phyloP scores from a whole-genome alignment of 257 asterid species.

The Nicotiana noctiflora region DNA sequence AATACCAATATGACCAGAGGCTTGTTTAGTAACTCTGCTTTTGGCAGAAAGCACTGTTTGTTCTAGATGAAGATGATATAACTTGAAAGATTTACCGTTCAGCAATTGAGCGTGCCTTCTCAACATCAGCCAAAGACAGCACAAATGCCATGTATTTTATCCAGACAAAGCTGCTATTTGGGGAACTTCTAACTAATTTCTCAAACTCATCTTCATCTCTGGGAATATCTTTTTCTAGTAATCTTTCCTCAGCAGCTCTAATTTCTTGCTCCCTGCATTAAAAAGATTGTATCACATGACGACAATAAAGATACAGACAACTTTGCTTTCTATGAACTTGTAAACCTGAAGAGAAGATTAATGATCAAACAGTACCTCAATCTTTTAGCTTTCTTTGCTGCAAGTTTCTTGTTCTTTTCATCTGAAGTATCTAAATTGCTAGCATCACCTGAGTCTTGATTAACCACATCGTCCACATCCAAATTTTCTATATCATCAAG shows the following conservation, averaged over 20 bases:
- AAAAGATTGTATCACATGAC: background rate
- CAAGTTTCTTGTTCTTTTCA: conserved; percentile 45
- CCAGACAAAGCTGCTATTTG: conserved; percentile 89
- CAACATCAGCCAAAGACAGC: conserved; percentile 80
- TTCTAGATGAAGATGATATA: background rate
- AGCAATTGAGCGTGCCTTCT: conserved; percentile 84
- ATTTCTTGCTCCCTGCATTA: conserved; percentile 74
- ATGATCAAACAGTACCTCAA: conserved; percentile 41
- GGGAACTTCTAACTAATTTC: conserved; percentile 71
- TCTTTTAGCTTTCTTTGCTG: conserved; percentile 55
- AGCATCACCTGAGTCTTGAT: conserved; percentile 26
- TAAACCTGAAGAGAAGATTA: background rate
- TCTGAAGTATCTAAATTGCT: conserved; percentile 28
- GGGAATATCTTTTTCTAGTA: conserved; percentile 66
- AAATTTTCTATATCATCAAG: conserved; percentile 61
- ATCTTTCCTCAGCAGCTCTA: conserved; percentile 91
- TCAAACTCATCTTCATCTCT: conserved; percentile 82
- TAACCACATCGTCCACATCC: conserved; percentile 33
- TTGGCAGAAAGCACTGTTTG: background rate
- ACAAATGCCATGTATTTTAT: conserved; percentile 84
- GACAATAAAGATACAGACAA: background rate
- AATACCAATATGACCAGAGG: background rate
- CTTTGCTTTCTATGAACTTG: background rate
- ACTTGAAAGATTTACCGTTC: conserved; percentile 51
- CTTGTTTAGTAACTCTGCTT: background rate